Conservation (phyloP, 1,284 basidiomycete species). For the Lentinus polychrous region DNA sequence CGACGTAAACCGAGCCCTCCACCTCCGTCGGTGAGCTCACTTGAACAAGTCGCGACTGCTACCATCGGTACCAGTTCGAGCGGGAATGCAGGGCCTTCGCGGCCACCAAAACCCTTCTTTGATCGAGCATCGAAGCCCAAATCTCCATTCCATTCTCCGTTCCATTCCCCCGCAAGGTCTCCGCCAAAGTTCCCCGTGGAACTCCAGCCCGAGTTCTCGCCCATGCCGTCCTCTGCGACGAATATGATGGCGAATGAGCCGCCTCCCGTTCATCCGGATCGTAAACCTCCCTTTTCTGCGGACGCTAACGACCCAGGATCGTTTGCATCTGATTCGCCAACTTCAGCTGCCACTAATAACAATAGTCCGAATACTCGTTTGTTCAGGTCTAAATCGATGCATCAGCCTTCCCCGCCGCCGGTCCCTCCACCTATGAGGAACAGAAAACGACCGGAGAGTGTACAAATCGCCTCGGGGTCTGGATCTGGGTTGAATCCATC, state of each 20-base stretch:
- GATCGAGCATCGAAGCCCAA: not conserved
- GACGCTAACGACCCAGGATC: constrained; percentile 15
- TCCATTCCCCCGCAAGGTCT: constrained; percentile 15
- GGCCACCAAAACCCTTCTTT: constrained; percentile 14
- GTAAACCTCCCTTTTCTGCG: constrained; percentile 27
- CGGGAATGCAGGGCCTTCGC: constrained; percentile 4
- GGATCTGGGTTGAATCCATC: constrained; percentile 9
- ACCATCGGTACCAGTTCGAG: constrained; percentile 19
- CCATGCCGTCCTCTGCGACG: constrained; percentile 9
- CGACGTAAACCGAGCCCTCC: constrained; percentile 23
- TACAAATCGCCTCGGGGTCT: constrained; percentile 46
- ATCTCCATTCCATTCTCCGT: constrained; percentile 6
- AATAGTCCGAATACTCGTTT: constrained; percentile 23
- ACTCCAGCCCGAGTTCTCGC: constrained; percentile 17
- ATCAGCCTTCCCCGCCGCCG: constrained; percentile 38
- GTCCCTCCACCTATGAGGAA: constrained; percentile 37
- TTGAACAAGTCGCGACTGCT: constrained; percentile 36
- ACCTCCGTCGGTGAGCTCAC: constrained; percentile 29
- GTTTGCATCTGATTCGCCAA: constrained; percentile 18
- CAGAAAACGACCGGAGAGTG: constrained; percentile 52
- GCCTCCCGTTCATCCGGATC: constrained; percentile 56
- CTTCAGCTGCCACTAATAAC: constrained; percentile 10
- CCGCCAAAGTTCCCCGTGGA: constrained; percentile 19
- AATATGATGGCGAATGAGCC: constrained; percentile 18
- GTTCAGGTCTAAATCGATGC: constrained; percentile 50